Conservation (phyloP, 352 stramenopile species). For the Discostella stelligera region DNA sequence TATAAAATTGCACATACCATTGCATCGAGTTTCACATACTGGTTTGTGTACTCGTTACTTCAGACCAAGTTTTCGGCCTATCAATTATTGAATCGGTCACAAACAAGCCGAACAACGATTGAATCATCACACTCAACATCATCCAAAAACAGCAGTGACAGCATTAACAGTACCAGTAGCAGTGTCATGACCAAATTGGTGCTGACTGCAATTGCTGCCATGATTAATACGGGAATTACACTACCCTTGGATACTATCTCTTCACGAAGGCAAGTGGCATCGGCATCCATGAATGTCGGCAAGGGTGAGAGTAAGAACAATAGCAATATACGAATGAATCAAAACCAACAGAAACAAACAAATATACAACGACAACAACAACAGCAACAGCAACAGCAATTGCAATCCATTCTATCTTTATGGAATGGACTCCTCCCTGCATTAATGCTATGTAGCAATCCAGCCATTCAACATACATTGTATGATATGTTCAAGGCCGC, state of each 20-base stretch:
- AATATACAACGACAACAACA: background rate
- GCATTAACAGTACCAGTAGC: background rate
- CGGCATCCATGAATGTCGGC: background rate
- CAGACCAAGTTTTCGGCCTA: conserved; percentile 33
- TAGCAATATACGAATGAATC: background rate
- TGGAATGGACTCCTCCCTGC: conserved; percentile 75
- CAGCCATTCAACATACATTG: conserved; percentile 79
- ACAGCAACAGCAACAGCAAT: conserved; percentile 10
- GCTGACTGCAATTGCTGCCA: conserved; percentile 65
- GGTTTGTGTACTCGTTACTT: conserved; percentile 74
- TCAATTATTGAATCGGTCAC: background rate
- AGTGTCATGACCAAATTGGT: conserved; percentile 50
- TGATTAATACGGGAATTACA: conserved; percentile 75
- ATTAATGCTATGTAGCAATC: conserved; percentile 75
- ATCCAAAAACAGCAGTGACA: background rate
- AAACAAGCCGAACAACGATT: background rate
- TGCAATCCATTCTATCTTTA: conserved; percentile 35
- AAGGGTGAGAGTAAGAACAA: background rate
- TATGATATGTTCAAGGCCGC: conserved; percentile 69
- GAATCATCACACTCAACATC: conserved; percentile 3
- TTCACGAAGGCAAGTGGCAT: conserved; percentile 45
- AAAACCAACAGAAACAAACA: background rate
- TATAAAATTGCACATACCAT: conserved; percentile 71
- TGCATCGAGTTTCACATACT: conserved; percentile 76
- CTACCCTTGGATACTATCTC: conserved; percentile 77